Evolutionary conservation across 768 basidiomycete genomes (phyloP).

Genomic region (Terana coerulea): DNA sequence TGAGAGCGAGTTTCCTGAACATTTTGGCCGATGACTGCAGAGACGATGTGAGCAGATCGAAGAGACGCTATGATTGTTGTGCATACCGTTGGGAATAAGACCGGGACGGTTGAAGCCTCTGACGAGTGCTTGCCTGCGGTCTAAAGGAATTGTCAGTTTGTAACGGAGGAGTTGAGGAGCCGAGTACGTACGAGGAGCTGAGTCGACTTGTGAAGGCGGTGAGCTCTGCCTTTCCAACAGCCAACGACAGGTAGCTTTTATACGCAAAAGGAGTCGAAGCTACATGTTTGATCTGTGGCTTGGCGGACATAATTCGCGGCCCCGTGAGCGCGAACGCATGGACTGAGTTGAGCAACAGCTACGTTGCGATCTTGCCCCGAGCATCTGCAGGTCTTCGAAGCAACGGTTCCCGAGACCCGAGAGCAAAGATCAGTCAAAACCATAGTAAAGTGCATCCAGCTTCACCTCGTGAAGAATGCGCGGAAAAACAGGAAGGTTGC

Average conservation of each 20-base stretch:
- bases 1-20: slow-evolving; percentile 27
- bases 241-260: neutral
- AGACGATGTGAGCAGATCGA: neutral
- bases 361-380: neutral
- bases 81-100: neutral
- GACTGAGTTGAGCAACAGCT: neutral
- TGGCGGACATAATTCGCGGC: neutral
- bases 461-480: neutral
- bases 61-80: neutral
- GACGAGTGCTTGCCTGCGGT: neutral
- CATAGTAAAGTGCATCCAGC: neutral
- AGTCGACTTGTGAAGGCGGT: neutral
- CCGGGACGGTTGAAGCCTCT: neutral
- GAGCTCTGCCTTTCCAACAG: slow-evolving; percentile 5
- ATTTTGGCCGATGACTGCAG: slow-evolving; percentile 14
- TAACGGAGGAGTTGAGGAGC: neutral
- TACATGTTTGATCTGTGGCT: neutral
- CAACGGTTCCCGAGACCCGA: neutral
- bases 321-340: neutral
- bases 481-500: slow-evolving; percentile 7
- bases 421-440: neutral
- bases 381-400: neutral
- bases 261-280: neutral
- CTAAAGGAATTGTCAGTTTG: neutral
- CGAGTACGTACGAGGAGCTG: neutral